Evolutionary conservation across 2,329 filamentous ascomycete genomes (phyloP), one percentile per base, ranked within the genome.

Genomic region (Colletotrichum tamarilloi): DNA sequence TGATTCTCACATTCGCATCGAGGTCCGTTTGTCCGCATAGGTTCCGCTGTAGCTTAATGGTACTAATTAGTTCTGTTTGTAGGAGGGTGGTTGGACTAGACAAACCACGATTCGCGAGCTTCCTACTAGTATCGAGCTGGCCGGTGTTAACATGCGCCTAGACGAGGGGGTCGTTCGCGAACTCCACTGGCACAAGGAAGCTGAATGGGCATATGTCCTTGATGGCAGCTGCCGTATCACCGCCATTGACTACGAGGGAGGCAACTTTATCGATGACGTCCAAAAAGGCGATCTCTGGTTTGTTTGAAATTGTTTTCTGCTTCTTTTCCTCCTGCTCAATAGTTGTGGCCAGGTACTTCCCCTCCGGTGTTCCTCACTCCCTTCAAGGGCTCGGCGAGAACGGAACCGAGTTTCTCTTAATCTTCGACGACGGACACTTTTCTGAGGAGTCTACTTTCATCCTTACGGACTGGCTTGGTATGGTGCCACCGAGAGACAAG

Each of bases 181-280:
- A 80, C 86, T 95, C 5, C 93, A 95, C 79, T 95, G 93, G 93
- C 93, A 95, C 84, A 94, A 93, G 77, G 92, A 94, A 80, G 92
- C 92, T 32, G 93, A 95, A 78, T 95, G 93, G 93, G 92, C 92
- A 0, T 94, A 93, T 75, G 91, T 95, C 3, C 88, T 95, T 0
- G 89, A 92, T 66, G 93, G 93, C 60, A 87, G 88, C 68, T 92
- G 93, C 24, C 90, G 93, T 64, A 89, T 95, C 66, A 94, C 92
- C 0, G 93, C 91, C 1, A 87, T 95, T 28, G 92, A 95, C 81
- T 90, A 92, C 53, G 92, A 95, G 74, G 93, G 93, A 11, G 90
- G 93, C 74, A 93, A 90, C 74, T 95, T 94, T 80, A 89, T 95
- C 73, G 93, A 95, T 76, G 93, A 95, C 77, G 82, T 95, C 22